Evolutionary conservation across 345 rosid species (phyloP).

Genomic region (Conringia planisiliqua): DNA sequence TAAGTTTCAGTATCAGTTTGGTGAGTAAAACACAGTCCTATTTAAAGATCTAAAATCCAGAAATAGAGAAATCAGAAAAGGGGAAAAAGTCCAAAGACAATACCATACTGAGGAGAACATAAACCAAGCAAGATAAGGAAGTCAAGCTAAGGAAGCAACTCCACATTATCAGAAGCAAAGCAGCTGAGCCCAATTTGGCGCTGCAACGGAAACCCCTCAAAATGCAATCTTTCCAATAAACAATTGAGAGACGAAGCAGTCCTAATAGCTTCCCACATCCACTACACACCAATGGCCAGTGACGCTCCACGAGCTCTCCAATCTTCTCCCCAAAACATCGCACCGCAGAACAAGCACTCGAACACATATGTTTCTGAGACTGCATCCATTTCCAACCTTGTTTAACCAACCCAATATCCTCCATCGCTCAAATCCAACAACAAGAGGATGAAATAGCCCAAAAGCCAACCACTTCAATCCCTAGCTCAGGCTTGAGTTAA

Average conservation of each 20-base stretch:
- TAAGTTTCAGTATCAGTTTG: neutral
- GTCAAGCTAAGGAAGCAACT: constrained; percentile 96
- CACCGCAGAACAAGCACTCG: constrained; percentile 39
- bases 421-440: constrained; percentile 45
- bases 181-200: constrained; percentile 72
- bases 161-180: constrained; percentile 93
- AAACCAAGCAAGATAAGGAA: constrained; percentile 79
- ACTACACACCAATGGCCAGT: constrained; percentile 83
- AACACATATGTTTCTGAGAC: constrained; percentile 59
- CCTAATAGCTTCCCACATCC: constrained; percentile 53
- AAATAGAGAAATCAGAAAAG: neutral
- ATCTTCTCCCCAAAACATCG: constrained; percentile 48
- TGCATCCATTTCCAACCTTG: constrained; percentile 92
- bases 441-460: neutral
- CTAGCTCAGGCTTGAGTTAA: neutral
- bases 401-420: constrained; percentile 77
- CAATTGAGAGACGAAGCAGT: constrained; percentile 40
- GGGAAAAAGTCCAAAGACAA: neutral
- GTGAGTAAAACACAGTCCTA: neutral
- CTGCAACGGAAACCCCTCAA: constrained; percentile 68
- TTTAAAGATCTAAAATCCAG: neutral
- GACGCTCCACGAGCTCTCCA: constrained; percentile 60
- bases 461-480: neutral
- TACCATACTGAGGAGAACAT: constrained; percentile 86
- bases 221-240: constrained; percentile 71